Base-by-base conservation (phyloP, 169 alveolate species). In the Perkinsus olseni region DNA sequence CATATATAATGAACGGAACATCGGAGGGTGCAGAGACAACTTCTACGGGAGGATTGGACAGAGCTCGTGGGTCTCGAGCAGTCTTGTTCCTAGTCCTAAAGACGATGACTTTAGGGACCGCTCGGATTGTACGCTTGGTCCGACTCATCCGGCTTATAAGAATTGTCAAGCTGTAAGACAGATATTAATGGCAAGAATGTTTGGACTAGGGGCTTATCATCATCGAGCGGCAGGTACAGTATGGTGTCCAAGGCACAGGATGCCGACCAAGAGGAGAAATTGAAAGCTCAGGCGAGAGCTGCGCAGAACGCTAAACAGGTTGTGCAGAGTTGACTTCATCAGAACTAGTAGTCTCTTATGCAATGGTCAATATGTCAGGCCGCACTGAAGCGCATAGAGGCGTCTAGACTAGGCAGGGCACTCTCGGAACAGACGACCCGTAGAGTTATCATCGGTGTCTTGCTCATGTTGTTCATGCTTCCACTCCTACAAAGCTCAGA, bases 111-210 rank as follows among this genome's bases (percentile, higher is more conserved):
- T 95, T 96, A 39, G 96, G 96, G 48, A 97, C 98, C 6, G 97
- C 92, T 0, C 92, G 96, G 38, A 94, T 93, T 74, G 94, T 94
- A 38, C 94, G 96, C 24, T 93, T 94, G 20, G 93, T 97, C 39
- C 95, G 98, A 38, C 96, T 96, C 36, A 96, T 97, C 74, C 95
- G 98, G 38, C 95, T 97, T 21, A 96, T 97, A 38, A 92, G 98
- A 45, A 95, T 97, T 34, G 97, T 96, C 74, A 97, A 97, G 91
- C 97, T 97, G 37, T 97, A 96, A 93, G 82, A 21, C 36, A 62
- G 37, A 4, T 24, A 28, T 24, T 13, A 62, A 62, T 24, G 82
- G 1, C n/a, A n/a, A n/a, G n/a, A n/a, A n/a, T n/a, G n/a, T n/a
- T n/a, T n/a, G n/a, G n/a, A n/a, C n/a, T n/a, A n/a, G n/a, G n/a